Base-by-base conservation (phyloP, 257 asterid species). In the Gardenia jasminoides region DNA sequence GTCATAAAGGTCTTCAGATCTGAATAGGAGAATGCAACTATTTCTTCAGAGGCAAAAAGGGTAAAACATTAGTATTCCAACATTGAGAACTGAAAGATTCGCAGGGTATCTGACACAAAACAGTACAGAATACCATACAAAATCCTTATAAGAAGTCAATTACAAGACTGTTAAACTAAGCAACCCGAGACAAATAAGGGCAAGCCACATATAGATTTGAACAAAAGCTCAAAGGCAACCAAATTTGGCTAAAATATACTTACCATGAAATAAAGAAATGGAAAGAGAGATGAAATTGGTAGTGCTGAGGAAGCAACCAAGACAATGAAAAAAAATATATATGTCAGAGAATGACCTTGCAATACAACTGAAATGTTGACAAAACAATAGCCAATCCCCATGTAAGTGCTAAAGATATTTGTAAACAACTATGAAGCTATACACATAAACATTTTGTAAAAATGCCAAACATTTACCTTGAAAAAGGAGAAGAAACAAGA, bases 271-370 rank as follows among this genome's bases (percentile, higher is more conserved):
- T 80, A 80, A 65, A 80, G 76, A 69, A 75, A 80, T 10, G 83
- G 83, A 75, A 80, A 80, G 76, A 80, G 83, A 20, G 83, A 74
- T 22, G 83, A 80, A 33, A 80, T 80, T 22, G 83, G 83, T 80
- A 80, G 83, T 13, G 76, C 83, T 80, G 83, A 44, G 30, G 48
- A 56, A 20, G 46, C n/a, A 43, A 70, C 28, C 33, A 70, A 70
- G 24, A 69, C 30, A 59, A n/a, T 36, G 9, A 44, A 39, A 6
- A 3, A 30, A 1, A 76, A 48, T 12, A 22, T 3, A 36, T 2
- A 48, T 39, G 50, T 19, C 20, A 69, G n/a, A 43, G 54, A 8
- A 41, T 69, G 31, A 69, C 19, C 11, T 20, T 67, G 30, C 48
- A 36, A 67, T 33, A 30, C 24, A 41, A 20, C 33, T 20, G 33